Evolutionary conservation across 2,329 filamentous ascomycete species (phyloP).

Genomic region (Zasmidium angulare): DNA sequence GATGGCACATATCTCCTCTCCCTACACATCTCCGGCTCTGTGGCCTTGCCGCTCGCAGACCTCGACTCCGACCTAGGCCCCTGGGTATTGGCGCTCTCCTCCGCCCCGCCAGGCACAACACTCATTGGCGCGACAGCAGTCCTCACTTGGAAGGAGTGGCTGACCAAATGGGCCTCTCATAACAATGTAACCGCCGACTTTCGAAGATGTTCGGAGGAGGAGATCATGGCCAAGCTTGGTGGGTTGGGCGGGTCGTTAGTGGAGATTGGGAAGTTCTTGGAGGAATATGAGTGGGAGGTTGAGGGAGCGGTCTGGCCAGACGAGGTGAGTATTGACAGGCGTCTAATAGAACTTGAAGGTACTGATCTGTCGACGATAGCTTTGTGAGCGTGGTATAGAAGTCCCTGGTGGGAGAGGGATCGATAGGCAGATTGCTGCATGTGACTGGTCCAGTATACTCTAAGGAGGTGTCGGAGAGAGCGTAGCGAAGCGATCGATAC

Average conservation of each 20-base stretch:
- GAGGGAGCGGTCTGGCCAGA: too few relatives aligned
- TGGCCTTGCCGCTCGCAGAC: neutral
- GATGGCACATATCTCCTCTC: neutral
- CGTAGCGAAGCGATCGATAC: too few relatives aligned
- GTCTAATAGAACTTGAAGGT: too few relatives aligned
- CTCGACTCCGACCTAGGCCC: neutral
- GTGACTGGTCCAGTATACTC: too few relatives aligned
- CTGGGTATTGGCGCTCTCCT: neutral
- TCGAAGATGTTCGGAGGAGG: neutral
- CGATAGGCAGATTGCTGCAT: too few relatives aligned
- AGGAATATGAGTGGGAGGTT: neutral
- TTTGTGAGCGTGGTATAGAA: too few relatives aligned
- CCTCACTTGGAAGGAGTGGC: neutral
- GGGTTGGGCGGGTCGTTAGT: neutral
- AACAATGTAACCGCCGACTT: neutral
- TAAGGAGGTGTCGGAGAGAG: too few relatives aligned
- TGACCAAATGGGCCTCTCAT: neutral
- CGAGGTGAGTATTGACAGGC: too few relatives aligned
- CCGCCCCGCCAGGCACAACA: neutral
- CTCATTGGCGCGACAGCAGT: neutral
- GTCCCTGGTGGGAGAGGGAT: too few relatives aligned
- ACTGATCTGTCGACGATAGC: too few relatives aligned
- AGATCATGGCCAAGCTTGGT: neutral
- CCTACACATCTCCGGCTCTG: neutral
- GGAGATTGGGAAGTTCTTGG: neutral